Percentiles rank a stretch among this genome's conserved stretches.
Conservation (phyloP, 2,329 filamentous ascomycete species). For the Verticillium dahliae region DNA sequence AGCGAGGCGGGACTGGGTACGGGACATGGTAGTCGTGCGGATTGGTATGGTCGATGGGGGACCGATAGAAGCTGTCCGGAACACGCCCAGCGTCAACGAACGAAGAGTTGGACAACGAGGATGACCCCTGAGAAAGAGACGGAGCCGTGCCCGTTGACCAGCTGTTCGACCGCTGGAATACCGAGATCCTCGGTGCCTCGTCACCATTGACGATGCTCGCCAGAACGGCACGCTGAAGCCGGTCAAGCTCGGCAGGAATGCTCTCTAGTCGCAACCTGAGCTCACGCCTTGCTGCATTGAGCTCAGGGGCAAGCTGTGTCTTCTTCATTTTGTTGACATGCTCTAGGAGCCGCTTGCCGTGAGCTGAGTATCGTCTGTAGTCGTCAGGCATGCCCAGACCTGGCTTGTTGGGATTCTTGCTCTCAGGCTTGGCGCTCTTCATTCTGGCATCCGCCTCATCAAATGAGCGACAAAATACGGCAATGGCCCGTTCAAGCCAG, state of each 20-base stretch:
- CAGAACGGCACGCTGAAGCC: constrained; percentile 32
- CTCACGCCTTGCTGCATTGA: constrained; percentile 20
- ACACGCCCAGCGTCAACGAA: constrained; percentile 13
- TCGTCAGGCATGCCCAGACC: constrained; percentile 39
- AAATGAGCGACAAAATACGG: constrained; percentile 43
- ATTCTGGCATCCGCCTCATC: constrained; percentile 30
- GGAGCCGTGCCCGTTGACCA: constrained; percentile 29
- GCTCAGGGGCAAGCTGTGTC: constrained; percentile 12
- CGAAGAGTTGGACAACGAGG: not conserved
- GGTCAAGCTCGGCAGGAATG: constrained; percentile 35
- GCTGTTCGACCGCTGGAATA: constrained; percentile 44
- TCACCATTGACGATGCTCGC: constrained; percentile 28
- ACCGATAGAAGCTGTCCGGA: constrained; percentile 20
- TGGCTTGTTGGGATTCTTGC: constrained; percentile 26
- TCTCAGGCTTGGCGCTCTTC: not conserved
- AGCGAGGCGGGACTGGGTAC: constrained; percentile 14
- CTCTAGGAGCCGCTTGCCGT: constrained; percentile 38
- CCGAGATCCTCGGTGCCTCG: constrained; percentile 28
- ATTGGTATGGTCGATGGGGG: constrained; percentile 22
- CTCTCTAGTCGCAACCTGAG: constrained; percentile 28
- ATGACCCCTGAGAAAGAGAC: constrained; percentile 18
- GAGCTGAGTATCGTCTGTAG: constrained; percentile 44
- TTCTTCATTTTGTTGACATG: constrained; percentile 31
- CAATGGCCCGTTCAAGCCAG: constrained; percentile 42
- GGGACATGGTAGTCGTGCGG: constrained; percentile 31